phyloP scores from a whole-genome alignment of 2,329 filamentous ascomycete genomes.

The Geoglossum cookeanum region DNA sequence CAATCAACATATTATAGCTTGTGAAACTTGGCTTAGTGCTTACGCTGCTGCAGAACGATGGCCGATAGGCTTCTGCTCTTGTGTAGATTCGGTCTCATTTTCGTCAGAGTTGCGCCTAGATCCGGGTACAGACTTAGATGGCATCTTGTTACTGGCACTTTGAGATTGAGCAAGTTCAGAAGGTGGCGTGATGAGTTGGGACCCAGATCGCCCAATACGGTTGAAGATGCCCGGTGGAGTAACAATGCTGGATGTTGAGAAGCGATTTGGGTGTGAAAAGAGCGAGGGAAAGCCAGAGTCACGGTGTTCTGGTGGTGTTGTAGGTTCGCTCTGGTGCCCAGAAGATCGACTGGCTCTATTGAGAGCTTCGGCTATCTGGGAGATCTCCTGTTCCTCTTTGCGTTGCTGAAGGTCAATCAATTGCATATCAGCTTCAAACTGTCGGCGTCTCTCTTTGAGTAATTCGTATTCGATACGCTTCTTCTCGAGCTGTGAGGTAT shows the following conservation, averaged over 20 bases:
- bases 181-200: conserved; percentile 62
- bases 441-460: conserved; percentile 70
- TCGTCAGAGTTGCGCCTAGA: conserved; percentile 78
- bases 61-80: conserved; percentile 29
- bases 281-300: conserved; percentile 63
- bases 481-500: conserved; percentile 55
- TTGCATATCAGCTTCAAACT: conserved; percentile 85
- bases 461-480: conserved; percentile 86
- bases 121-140: conserved; percentile 69
- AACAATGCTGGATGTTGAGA: conserved; percentile 73
- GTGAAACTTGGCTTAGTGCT: conserved; percentile 27
- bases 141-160: conserved; percentile 46
- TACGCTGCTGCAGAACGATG: conserved; percentile 62
- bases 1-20: neutral
- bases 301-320: conserved; percentile 83
- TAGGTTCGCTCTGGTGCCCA: conserved; percentile 81
- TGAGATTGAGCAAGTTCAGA: conserved; percentile 39
- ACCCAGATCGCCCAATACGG: conserved; percentile 56
- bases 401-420: conserved; percentile 71
- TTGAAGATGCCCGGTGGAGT: conserved; percentile 61
- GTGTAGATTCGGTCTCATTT: conserved; percentile 54
- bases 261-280: conserved; percentile 69
- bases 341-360: conserved; percentile 34
- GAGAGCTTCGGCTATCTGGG: conserved; percentile 67
- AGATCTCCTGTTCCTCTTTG: conserved; percentile 65